Conservation (phyloP, 306 rosid genomes). For the Fragaria nilgerrensis region DNA sequence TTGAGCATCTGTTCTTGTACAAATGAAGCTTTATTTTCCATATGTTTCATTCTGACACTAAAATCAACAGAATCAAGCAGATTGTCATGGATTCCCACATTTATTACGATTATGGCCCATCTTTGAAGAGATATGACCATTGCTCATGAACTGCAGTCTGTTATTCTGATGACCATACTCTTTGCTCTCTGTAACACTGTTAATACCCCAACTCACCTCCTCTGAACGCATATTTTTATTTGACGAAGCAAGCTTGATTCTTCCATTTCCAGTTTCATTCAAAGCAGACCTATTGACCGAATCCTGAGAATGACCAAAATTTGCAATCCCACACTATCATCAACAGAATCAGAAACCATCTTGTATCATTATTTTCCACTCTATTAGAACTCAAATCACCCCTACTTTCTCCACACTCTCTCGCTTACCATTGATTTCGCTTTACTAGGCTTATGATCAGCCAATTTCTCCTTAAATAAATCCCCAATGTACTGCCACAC, state of each 20-base stretch:
- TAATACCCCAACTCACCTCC: constrained; percentile 24
- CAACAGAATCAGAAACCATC: constrained; percentile 27
- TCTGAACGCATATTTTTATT: constrained; percentile 29
- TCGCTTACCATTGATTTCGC: constrained; percentile 42
- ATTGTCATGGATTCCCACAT: constrained; percentile 51
- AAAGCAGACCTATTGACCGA: constrained; percentile 26
- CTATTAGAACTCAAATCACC: constrained; percentile 13
- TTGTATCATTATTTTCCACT: constrained; percentile 11
- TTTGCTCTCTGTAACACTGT: constrained; percentile 27
- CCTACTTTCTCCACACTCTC: constrained; percentile 31
- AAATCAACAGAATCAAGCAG: constrained; percentile 49
- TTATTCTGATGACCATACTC: constrained; percentile 43
- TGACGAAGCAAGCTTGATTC: constrained; percentile 24
- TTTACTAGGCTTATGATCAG: constrained; percentile 44
- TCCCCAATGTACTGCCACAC: constrained; percentile 54
- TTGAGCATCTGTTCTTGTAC: constrained; percentile 48
- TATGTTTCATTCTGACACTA: constrained; percentile 46
- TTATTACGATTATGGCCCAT: constrained; percentile 40
- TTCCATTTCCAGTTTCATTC: constrained; percentile 33
- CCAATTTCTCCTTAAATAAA: constrained; percentile 54
- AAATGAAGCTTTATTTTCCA: constrained; percentile 56
- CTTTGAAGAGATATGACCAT: constrained; percentile 46
- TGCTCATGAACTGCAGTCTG: constrained; percentile 45
- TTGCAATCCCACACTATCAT: constrained; percentile 28
- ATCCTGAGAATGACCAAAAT: constrained; percentile 34